These are phyloP conservation scores for Ballota nigra DNA, from an alignment of 257 asterid genomes.

Conservation along the genomic window DNA sequence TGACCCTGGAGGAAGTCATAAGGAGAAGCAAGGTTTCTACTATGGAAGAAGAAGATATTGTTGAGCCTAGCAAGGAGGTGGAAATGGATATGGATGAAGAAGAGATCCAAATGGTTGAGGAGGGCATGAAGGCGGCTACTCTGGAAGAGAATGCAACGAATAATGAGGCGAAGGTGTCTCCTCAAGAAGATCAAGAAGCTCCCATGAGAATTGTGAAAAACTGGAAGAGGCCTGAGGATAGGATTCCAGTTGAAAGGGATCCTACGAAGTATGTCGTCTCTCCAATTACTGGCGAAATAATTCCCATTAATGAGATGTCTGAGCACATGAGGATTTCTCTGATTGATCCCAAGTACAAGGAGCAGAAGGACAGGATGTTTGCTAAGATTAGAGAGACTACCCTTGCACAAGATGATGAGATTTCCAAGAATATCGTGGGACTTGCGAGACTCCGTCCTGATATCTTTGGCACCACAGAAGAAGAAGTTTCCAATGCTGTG, in stretches of 20 bases:
- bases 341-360: conserved; percentile 92
- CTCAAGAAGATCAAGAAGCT: conserved; percentile 64
- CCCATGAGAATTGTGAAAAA: conserved; percentile 94
- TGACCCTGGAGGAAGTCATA: conserved; percentile 94
- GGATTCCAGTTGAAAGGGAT: conserved; percentile 80
- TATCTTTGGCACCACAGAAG: conserved; percentile 95
- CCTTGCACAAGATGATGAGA: conserved; percentile 94
- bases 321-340: conserved; percentile 97
- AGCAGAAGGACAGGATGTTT: conserved; percentile 96
- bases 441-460: conserved; percentile 94
- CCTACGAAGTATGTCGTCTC: conserved; percentile 76
- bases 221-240: conserved; percentile 95
- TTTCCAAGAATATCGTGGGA: conserved; percentile 85
- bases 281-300: conserved; percentile 86
- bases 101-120: conserved; percentile 91
- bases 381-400: conserved; percentile 93
- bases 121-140: conserved; percentile 84
- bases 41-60: conserved; percentile 65
- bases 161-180: conserved; percentile 40
- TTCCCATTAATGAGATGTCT: conserved; percentile 85
- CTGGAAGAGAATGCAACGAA: conserved; percentile 60
- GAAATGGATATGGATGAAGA: conserved; percentile 99
- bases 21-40: conserved; percentile 87
- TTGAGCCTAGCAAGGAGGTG: conserved; percentile 89
- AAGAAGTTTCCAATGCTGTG: conserved; percentile 96